Evolutionary conservation across 202 grass and related monocot species (phyloP).

Genomic region (Elaeis oleifera): DNA sequence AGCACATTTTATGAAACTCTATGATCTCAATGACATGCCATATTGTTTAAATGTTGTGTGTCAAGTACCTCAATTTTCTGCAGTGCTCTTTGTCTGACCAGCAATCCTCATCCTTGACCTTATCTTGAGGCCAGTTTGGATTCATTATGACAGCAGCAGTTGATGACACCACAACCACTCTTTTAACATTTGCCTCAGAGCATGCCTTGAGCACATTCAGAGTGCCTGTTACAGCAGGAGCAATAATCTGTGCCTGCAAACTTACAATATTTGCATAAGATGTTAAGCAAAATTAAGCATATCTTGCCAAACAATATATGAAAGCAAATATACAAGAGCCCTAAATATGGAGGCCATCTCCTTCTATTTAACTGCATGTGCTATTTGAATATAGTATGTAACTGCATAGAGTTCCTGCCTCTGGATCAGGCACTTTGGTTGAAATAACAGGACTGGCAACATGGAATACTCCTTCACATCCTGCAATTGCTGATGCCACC

Average conservation of each 20-base stretch:
- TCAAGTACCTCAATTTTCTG: slow-evolving; percentile 36
- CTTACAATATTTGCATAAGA: slow-evolving; percentile 1
- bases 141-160: slow-evolving; percentile 28
- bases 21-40: no score
- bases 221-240: slow-evolving; percentile 50
- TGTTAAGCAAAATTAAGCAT: neutral
- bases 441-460: slow-evolving; percentile 49
- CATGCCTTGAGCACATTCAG: slow-evolving; percentile 51
- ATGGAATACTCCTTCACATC: slow-evolving; percentile 74
- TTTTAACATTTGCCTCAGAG: slow-evolving; percentile 44
- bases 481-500: slow-evolving; percentile 44
- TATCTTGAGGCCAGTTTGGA: slow-evolving; percentile 27
- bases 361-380: neutral
- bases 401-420: slow-evolving; percentile 16
- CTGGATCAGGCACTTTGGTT: slow-evolving; percentile 33
- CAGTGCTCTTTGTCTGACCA: slow-evolving; percentile 56
- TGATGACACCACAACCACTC: slow-evolving; percentile 50
- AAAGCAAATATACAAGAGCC: no score
- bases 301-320: neutral
- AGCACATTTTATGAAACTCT: no score
- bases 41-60: no score
- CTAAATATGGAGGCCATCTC: neutral
- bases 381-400: neutral
- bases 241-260: slow-evolving; percentile 37
- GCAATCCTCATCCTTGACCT: slow-evolving; percentile 49